phyloP scores from a whole-genome alignment of 371 early-diverging fungal genomes.

The Nematocida homosporus region DNA sequence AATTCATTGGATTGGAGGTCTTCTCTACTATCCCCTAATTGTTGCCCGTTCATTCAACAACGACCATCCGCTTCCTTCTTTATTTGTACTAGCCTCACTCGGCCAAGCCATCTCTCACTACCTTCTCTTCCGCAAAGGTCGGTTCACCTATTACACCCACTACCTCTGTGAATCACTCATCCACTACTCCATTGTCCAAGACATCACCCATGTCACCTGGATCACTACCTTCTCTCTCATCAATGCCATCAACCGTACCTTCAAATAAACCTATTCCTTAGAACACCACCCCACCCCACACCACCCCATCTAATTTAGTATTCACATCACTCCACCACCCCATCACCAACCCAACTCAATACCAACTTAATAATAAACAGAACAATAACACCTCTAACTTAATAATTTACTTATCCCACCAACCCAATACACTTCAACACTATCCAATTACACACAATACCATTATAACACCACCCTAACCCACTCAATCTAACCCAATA shows the following conservation, averaged over 20 bases:
- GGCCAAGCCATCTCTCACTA: slow-evolving; percentile 21
- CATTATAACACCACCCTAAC: background rate
- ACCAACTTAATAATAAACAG: no score
- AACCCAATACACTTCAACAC: no score
- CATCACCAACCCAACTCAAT: no score
- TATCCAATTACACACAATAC: no score
- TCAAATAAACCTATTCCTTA: slow-evolving; percentile 14
- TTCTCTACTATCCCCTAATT: slow-evolving; percentile 45
- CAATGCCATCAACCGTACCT: slow-evolving; percentile 23
- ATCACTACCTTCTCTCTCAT: slow-evolving; percentile 31
- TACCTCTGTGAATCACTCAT: slow-evolving; percentile 32
- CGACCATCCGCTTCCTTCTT: background rate
- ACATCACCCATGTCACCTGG: slow-evolving; percentile 12
- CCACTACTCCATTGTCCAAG: slow-evolving; percentile 25
- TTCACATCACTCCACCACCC: background rate
- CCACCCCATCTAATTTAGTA: no score
- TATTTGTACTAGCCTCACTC: background rate
- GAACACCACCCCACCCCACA: no score
- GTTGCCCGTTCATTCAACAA: background rate
- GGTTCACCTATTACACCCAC: slow-evolving; percentile 13
- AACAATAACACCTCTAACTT: background rate
- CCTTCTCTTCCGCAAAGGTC: slow-evolving; percentile 29
- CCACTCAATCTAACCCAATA: no score
- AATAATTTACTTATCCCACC: background rate
- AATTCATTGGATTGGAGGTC: background rate